Evolutionary conservation across 2,329 filamentous ascomycete species (phyloP).

Genomic region (Aspergillus calidoustus): DNA sequence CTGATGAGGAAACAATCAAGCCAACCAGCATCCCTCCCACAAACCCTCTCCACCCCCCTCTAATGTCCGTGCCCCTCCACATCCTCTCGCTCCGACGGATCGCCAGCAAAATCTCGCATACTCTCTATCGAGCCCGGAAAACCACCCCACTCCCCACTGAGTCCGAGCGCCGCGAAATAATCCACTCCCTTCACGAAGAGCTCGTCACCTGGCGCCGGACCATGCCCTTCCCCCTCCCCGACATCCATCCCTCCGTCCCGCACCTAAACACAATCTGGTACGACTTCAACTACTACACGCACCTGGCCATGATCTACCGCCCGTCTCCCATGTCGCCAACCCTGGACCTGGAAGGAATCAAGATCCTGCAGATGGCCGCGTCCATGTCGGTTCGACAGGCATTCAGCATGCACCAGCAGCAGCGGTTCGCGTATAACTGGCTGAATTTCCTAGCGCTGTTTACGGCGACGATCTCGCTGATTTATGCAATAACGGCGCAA

Average conservation of each 20-base stretch:
- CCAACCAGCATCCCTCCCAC: constrained; percentile 27
- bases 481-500: constrained; percentile 50
- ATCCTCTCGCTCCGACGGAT: constrained; percentile 49
- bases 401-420: constrained; percentile 44
- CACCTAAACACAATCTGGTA: constrained; percentile 53
- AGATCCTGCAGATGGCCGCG: constrained; percentile 46
- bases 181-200: constrained; percentile 45
- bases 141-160: constrained; percentile 19
- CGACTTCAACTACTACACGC: constrained; percentile 55
- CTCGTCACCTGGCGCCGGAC: constrained; percentile 51
- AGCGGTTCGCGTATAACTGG: constrained; percentile 50
- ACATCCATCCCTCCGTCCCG: constrained; percentile 45
- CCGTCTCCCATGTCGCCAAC: constrained; percentile 50
- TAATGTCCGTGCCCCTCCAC: constrained; percentile 49
- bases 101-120: constrained; percentile 46
- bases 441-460: constrained; percentile 49
- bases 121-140: constrained; percentile 42
- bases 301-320: constrained; percentile 51
- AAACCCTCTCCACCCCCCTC: constrained; percentile 37
- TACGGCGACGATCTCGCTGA: constrained; percentile 48
- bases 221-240: constrained; percentile 52
- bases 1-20: constrained; percentile 42
- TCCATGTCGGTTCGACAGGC: constrained; percentile 52
- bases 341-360: constrained; percentile 41
- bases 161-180: constrained; percentile 37